Evolutionary conservation across 179 eudicot species (phyloP).

Genomic region (Silene coronaria): DNA sequence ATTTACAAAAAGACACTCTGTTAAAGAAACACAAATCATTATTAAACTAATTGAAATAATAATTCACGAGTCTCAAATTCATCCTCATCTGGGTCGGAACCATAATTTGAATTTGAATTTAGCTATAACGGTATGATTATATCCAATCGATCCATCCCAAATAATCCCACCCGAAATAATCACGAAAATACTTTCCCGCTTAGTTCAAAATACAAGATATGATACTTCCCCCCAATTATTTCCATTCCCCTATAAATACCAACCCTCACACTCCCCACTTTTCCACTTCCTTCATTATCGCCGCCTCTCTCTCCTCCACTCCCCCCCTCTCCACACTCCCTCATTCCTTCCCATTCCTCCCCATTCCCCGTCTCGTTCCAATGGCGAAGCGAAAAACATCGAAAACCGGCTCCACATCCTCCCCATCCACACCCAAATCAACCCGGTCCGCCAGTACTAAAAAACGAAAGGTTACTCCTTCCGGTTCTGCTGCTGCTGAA

Average conservation of each 20-base stretch:
- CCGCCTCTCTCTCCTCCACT: slow-evolving; percentile 5
- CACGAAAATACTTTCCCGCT: background rate
- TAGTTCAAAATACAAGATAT: slow-evolving; percentile 6
- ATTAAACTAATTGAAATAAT: no score
- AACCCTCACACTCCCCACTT: background rate
- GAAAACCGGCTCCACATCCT: background rate
- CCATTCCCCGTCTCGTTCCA: background rate
- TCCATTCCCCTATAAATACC: background rate
- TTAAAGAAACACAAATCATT: no score
- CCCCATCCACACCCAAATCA: slow-evolving; percentile 1
- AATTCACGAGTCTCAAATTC: no score
- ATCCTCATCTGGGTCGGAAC: no score
- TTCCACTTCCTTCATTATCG: background rate
- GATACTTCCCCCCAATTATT: background rate
- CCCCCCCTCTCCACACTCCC: background rate
- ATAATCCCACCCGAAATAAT: no score
- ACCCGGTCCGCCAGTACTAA: background rate
- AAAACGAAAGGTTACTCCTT: background rate
- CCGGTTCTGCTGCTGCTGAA: background rate
- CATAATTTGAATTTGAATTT: no score
- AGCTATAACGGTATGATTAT: no score
- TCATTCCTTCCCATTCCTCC: background rate
- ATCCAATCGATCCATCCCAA: no score
- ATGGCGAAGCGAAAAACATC: slow-evolving; percentile 26
- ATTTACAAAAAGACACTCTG: no score